Evolutionary conservation across 257 asterid species (phyloP).

Genomic region (Solanum sitiens): DNA sequence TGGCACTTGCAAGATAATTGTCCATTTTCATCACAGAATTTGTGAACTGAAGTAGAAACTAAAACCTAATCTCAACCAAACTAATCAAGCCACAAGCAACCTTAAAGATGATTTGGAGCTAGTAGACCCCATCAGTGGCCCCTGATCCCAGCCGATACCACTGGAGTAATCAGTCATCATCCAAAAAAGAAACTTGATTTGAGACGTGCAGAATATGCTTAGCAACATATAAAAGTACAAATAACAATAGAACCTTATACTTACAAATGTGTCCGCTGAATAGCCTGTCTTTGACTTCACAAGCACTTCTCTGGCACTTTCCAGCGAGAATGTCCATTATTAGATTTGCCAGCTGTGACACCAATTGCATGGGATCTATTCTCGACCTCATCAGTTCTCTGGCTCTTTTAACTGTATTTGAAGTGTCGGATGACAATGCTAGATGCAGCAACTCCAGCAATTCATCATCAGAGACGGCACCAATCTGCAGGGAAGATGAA

Average conservation of each 20-base stretch:
- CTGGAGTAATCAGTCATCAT: background rate
- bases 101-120: background rate
- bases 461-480: conserved; percentile 85
- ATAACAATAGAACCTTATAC: conserved; percentile 3
- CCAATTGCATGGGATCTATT: conserved; percentile 79
- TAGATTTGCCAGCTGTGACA: conserved; percentile 82
- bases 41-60: background rate
- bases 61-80: background rate
- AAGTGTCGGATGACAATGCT: conserved; percentile 80
- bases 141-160: background rate
- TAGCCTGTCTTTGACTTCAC: conserved; percentile 34
- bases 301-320: conserved; percentile 42
- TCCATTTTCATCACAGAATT: background rate
- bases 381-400: conserved; percentile 77
- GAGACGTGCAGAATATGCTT: background rate
- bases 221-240: background rate
- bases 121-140: background rate
- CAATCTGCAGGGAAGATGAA: conserved; percentile 41
- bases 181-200: background rate
- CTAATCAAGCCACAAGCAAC: background rate
- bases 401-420: conserved; percentile 69
- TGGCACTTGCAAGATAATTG: background rate
- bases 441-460: conserved; percentile 67
- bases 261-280: conserved; percentile 45
- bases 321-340: conserved; percentile 87